Base-by-base conservation (phyloP, 2,329 filamentous ascomycete genomes). In the Ophiostoma sp. region DNA sequence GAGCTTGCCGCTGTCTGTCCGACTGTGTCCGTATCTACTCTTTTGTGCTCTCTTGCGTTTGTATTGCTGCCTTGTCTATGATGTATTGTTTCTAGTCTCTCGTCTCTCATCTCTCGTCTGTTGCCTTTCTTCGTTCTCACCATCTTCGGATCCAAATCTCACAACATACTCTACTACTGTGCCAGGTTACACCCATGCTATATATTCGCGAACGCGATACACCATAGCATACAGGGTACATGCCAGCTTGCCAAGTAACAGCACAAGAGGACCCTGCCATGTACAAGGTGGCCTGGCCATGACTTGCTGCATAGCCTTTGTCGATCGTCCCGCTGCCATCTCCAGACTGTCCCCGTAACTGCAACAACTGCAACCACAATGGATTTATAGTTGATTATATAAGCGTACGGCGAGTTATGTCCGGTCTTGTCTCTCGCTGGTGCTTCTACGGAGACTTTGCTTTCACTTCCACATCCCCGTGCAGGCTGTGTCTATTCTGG, bases 231-330 rank as follows among this genome's bases (percentile, higher is more conserved):
- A 52, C 48, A 52, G 20, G 8, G 11, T 20, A 54, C 52, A 23
- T 10, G 27, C n/a, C 20, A 23, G 7, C 52, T 11, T 20, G 6
- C 54, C 35, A 33, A 62, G 57, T 62, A 33, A 17, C 57, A 62
- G 27, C 27, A 33, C 27, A 62, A 10, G 27, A 33, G 57, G 27
- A 27, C 57, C 57, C 57, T 62, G 7, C 57, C 1, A 31, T 31
- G 27, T 31, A 31, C 27, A 3, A 31, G 27, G 27, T 48, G 44
- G 44, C 27, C 27, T 31, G 27, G 27, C 15, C 15, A 62, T 62
- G 57, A 31, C 57, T 62, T 62, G 27, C 57, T 27, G 57, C 57
- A 62, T 33, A 62, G 57, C 57, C 57, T 62, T 17, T 62, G 57
- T 62, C 57, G 57, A 62, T 62, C 57, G 57, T 27, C 57, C 57